A percentile compares a stretch with the other conserved stretches of the same genome.
phyloP scores from a whole-genome alignment of 495 filamentous ascomycete species.

The Hyaloscypha variabilis region DNA sequence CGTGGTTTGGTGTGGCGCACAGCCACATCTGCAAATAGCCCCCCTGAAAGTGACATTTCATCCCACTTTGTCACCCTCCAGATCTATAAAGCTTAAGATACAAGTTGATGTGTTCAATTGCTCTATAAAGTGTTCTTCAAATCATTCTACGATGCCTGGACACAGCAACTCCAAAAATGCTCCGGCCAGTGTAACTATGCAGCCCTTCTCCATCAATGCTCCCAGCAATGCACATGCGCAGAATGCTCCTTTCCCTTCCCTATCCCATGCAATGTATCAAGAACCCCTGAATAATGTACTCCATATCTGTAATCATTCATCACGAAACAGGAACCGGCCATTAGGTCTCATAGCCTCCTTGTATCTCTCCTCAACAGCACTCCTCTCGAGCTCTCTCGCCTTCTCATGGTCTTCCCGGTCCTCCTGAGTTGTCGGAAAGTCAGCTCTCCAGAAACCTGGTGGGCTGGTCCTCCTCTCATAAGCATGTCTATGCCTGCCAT shows the following conservation, averaged over 20 bases:
- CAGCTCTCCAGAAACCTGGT: conserved; percentile 86
- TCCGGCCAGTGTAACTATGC: neutral
- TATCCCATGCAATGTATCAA: neutral
- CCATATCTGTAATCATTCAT: conserved; percentile 55
- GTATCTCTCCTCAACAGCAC: conserved; percentile 72
- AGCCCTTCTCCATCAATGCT: neutral
- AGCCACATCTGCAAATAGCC: conserved; percentile 16
- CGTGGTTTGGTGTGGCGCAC: conserved; percentile 13
- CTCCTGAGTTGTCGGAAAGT: conserved; percentile 87
- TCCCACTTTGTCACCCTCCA: no score
- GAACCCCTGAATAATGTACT: neutral
- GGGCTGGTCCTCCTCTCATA: conserved; percentile 72
- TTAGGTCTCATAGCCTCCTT: conserved; percentile 77
- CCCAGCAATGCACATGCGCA: conserved; percentile 10
- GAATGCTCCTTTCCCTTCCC: neutral
- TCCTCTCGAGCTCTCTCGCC: conserved; percentile 57
- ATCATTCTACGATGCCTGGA: neutral
- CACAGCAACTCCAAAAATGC: neutral
- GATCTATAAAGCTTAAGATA: no score
- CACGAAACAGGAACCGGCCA: conserved; percentile 77
- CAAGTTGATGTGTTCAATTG: neutral
- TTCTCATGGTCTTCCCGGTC: conserved; percentile 60
- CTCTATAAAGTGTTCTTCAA: neutral
- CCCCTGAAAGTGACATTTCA: neutral
- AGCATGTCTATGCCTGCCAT: conserved; percentile 75